phyloP scores from a whole-genome alignment of 2,329 filamentous ascomycete genomes.

The Canariomyces notabilis region DNA sequence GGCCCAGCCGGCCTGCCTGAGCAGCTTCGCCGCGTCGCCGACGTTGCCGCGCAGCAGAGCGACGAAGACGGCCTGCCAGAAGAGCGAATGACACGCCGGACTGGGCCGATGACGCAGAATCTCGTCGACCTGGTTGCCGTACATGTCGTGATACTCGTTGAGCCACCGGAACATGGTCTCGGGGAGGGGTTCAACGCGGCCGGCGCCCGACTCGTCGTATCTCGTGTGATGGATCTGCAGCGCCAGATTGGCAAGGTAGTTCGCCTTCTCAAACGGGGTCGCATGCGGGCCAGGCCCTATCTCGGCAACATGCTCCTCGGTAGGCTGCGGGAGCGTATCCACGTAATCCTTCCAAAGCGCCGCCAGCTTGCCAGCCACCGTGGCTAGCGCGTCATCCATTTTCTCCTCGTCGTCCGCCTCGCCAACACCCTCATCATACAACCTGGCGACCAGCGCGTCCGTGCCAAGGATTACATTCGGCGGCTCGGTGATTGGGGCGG shows the following conservation, averaged over 20 bases:
- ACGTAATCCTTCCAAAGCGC: slow-evolving; percentile 53
- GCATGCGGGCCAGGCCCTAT: slow-evolving; percentile 61
- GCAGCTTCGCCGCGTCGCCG: slow-evolving; percentile 57
- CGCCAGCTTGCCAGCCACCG: slow-evolving; percentile 47
- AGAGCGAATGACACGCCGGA: slow-evolving; percentile 69
- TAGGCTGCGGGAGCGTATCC: slow-evolving; percentile 42
- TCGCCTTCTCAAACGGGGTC: slow-evolving; percentile 66
- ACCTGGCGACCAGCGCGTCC: slow-evolving; percentile 61
- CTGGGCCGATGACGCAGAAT: slow-evolving; percentile 63
- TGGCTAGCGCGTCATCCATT: slow-evolving; percentile 52
- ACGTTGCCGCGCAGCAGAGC: slow-evolving; percentile 72
- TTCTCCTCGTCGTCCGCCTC: slow-evolving; percentile 51
- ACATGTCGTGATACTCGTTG: slow-evolving; percentile 66
- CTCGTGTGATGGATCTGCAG: slow-evolving; percentile 71
- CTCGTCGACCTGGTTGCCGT: slow-evolving; percentile 60
- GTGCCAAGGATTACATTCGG: slow-evolving; percentile 69
- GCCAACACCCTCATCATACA: slow-evolving; percentile 60
- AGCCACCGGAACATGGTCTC: slow-evolving; percentile 81
- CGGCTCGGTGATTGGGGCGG: slow-evolving; percentile 61
- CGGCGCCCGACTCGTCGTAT: slow-evolving; percentile 31
- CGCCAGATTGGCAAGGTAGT: slow-evolving; percentile 71
- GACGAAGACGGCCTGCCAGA: slow-evolving; percentile 80
- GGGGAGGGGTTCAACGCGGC: slow-evolving; percentile 54
- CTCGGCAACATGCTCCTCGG: slow-evolving; percentile 52
- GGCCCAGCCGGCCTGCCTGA: slow-evolving; percentile 73